Base-by-base conservation (phyloP, 306 rosid genomes). In the Cyamopsis tetragonoloba region DNA sequence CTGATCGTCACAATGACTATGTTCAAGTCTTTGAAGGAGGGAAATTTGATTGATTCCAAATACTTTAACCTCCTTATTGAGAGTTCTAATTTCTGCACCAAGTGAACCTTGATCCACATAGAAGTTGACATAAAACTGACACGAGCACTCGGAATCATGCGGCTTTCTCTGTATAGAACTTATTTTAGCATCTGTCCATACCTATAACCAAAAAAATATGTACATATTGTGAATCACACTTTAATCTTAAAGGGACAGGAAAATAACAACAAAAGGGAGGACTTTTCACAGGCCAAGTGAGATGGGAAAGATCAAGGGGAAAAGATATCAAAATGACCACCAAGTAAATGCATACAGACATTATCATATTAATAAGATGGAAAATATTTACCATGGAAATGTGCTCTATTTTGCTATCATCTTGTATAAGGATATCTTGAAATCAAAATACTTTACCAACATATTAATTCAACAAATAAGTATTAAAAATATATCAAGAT, bases 131-230 rank as follows among this genome's bases (percentile, higher is more conserved):
- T 82, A 88, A 79, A 87, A 83, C 62, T 75, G 84, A 67, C 98
- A 92, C 4, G 78, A 53, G 80, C 98, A 92, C 63, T 69, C 75
- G 18, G 85, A 56, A 37, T 74, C 88, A 58, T 92, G 98, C 19
- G 89, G 93, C 75, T 71, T 87, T 79, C 98, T 82, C 74, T 86
- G 87, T 2, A 92, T 77, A 23, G 96, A 92, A 60, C 89, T 87
- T 77, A 92, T 86, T 87, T 75, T 85, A 63, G 89, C 96, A 86
- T 92, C 98, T 14, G 47, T 10, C 93, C 89, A 84, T 13, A 78
- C 89, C 98, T 92, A 28, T 12, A 75, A 38, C 63, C 44, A 0
- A 11, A 5, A 31, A 58, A 42, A 7, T 14, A 59, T 49, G n/a
- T n/a, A 48, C 7, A 59, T 24, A 3, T 10, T 37, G 41, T 41